Percentiles rank a stretch among this genome's conserved stretches.
phyloP scores from a whole-genome alignment of 2,329 filamentous ascomycete genomes.

The Aspergillus pseudoterreus region DNA sequence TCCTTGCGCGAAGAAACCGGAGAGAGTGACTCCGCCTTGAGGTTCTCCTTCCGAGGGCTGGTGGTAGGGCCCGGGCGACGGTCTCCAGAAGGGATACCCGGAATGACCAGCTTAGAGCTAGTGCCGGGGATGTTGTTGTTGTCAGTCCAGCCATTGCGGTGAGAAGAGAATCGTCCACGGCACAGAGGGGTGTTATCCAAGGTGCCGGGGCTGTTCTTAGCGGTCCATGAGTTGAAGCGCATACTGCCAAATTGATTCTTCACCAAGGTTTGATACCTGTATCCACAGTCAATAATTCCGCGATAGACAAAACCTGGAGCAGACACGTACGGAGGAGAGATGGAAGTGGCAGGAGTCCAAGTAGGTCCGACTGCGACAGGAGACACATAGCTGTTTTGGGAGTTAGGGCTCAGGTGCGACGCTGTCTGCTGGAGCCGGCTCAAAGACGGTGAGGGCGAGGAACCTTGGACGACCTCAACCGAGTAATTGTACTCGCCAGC shows the following conservation, averaged over 20 bases:
- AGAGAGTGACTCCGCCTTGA: conserved; percentile 35
- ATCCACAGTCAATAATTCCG: conserved; percentile 23
- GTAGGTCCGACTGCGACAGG: conserved; percentile 38
- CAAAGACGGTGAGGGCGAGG: conserved; percentile 42
- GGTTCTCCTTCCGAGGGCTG: conserved; percentile 40
- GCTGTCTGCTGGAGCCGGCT: conserved; percentile 38
- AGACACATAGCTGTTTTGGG: conserved; percentile 42
- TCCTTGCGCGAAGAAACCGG: conserved; percentile 38
- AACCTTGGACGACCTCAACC: conserved; percentile 44
- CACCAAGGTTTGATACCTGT: conserved; percentile 33
- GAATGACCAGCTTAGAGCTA: conserved; percentile 34
- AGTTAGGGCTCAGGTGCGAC: conserved; percentile 40
- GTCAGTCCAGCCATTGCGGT: conserved; percentile 27
- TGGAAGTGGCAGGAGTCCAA: conserved; percentile 48
- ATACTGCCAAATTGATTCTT: conserved; percentile 35
- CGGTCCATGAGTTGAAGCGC: conserved; percentile 36
- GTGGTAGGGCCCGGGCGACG: conserved; percentile 36
- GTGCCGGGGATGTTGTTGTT: conserved; percentile 30
- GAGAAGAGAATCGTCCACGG: conserved; percentile 26
- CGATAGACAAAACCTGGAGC: conserved; percentile 1
- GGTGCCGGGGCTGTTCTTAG: conserved; percentile 33
- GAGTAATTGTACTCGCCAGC: conserved; percentile 84
- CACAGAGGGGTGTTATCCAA: conserved; percentile 38
- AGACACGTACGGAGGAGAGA: conserved; percentile 45
- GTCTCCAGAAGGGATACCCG: conserved; percentile 26